Conservation (phyloP, 1,284 basidiomycete species). For the Schizopora paradoxa region DNA sequence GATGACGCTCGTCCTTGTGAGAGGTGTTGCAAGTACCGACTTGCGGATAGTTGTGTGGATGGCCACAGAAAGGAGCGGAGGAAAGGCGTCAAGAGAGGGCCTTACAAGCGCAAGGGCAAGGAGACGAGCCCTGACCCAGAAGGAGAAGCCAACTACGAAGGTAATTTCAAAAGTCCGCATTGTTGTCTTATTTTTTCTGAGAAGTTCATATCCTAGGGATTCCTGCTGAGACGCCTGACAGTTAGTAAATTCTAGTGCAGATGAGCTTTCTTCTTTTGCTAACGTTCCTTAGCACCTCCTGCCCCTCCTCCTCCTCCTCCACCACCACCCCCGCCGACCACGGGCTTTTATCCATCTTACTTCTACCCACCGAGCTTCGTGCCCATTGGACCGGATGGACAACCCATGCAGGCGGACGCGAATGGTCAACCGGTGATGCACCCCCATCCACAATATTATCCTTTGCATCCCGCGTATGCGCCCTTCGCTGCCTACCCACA, state of each 20-base stretch:
- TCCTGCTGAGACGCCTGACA: not conserved
- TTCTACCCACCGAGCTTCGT: slow-evolving; percentile 18
- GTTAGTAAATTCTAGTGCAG: slow-evolving; percentile 8
- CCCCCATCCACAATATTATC: slow-evolving; percentile 14
- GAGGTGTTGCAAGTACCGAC: slow-evolving; percentile 76
- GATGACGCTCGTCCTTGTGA: slow-evolving; percentile 77
- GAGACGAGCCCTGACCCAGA: slow-evolving; percentile 8
- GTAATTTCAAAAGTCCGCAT: not conserved
- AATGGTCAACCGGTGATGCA: slow-evolving; percentile 11
- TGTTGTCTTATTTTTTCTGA: not conserved
- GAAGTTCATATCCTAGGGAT: not conserved
- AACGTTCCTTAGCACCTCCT: not conserved
- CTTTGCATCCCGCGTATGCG: slow-evolving; percentile 11
- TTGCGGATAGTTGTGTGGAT: slow-evolving; percentile 64
- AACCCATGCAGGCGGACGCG: slow-evolving; percentile 13
- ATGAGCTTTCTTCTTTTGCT: slow-evolving; percentile 6
- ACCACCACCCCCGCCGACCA: not conserved
- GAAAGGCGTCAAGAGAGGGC: slow-evolving; percentile 82
- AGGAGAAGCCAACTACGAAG: slow-evolving; percentile 11
- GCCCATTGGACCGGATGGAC: slow-evolving; percentile 16
- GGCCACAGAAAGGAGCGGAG: slow-evolving; percentile 78
- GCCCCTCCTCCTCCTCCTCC: not conserved
- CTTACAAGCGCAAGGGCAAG: slow-evolving; percentile 76
- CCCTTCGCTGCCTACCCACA: slow-evolving; percentile 13
- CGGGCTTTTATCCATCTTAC: slow-evolving; percentile 15